A percentile compares a stretch with the other conserved stretches of the same genome.
These are phyloP conservation scores for Rusavskia elegans DNA, from an alignment of 495 filamentous ascomycete species.

Conservation along the genomic window DNA sequence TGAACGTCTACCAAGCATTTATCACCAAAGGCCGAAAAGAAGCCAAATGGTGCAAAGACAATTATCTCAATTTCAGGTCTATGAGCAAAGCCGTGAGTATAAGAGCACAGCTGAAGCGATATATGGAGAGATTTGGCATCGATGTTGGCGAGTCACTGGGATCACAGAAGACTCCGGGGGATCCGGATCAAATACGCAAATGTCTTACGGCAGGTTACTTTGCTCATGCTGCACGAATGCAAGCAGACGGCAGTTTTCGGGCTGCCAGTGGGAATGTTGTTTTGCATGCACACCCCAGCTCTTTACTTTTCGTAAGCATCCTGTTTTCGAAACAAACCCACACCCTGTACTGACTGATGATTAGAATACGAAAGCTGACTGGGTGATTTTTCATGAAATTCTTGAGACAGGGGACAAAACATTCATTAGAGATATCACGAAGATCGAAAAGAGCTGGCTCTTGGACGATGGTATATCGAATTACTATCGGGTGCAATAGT, in stretches of 20 bases:
- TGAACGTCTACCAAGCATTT: conserved; percentile 90
- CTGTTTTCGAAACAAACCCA: not conserved
- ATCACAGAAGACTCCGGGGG: conserved; percentile 14
- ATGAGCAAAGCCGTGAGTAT: conserved; percentile 75
- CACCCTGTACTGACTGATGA: conserved; percentile 10
- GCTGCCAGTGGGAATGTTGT: conserved; percentile 57
- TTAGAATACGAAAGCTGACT: conserved; percentile 85
- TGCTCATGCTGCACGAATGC: conserved; percentile 90
- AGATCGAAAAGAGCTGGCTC: conserved; percentile 82
- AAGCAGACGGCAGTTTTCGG: conserved; percentile 79
- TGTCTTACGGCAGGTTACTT: conserved; percentile 90
- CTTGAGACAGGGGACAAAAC: conserved; percentile 83
- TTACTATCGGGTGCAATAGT: conserved; percentile 50
- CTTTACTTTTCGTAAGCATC: conserved; percentile 69
- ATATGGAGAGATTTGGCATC: conserved; percentile 74
- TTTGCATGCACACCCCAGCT: conserved; percentile 81
- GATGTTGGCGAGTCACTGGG: conserved; percentile 43
- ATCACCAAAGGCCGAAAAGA: conserved; percentile 75
- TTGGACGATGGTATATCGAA: conserved; percentile 66
- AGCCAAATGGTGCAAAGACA: conserved; percentile 70
- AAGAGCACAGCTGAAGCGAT: conserved; percentile 69
- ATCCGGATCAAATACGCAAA: conserved; percentile 55
- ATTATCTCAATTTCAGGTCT: conserved; percentile 72
- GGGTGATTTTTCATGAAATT: conserved; percentile 94
- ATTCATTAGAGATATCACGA: conserved; percentile 81